A percentile compares a stretch with the other conserved stretches of the same genome.
These are phyloP conservation scores for Solanum dulcamara DNA, from an alignment of 257 asterid genomes.

Conservation along the genomic window DNA sequence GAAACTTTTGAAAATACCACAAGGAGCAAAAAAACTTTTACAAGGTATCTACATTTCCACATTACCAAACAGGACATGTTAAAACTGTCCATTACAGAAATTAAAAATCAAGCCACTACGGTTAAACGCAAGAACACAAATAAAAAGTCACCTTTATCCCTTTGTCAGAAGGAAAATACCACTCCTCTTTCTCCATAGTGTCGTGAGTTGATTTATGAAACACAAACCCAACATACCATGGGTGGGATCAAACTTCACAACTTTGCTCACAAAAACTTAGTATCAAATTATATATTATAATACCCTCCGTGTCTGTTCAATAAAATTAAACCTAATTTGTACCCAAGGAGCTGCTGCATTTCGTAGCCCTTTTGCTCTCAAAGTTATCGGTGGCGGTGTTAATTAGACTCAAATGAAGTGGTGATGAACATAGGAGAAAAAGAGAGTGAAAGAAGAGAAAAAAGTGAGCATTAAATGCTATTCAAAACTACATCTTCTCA, in stretches of 20 bases:
- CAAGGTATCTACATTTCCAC: constrained; percentile 5
- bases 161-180: background rate
- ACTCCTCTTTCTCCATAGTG: background rate
- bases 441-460: background rate
- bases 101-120: background rate
- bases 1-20: constrained; percentile 28
- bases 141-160: background rate
- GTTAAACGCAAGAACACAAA: background rate
- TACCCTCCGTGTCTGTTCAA: background rate
- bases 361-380: background rate
- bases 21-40: constrained; percentile 12
- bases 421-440: background rate
- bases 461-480: constrained; percentile 24
- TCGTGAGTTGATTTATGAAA: background rate
- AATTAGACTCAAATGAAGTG: constrained; percentile 3
- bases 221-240: background rate
- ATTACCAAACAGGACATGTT: constrained; percentile 1
- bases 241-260: background rate
- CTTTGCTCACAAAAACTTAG: background rate
- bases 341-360: background rate
- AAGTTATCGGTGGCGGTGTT: background rate
- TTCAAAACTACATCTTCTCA: constrained; percentile 21
- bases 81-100: constrained; percentile 13
- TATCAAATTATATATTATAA: background rate
- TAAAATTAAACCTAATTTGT: background rate